Conservation (phyloP, 2,329 filamentous ascomycete species). For the Sporothrix phasma region DNA sequence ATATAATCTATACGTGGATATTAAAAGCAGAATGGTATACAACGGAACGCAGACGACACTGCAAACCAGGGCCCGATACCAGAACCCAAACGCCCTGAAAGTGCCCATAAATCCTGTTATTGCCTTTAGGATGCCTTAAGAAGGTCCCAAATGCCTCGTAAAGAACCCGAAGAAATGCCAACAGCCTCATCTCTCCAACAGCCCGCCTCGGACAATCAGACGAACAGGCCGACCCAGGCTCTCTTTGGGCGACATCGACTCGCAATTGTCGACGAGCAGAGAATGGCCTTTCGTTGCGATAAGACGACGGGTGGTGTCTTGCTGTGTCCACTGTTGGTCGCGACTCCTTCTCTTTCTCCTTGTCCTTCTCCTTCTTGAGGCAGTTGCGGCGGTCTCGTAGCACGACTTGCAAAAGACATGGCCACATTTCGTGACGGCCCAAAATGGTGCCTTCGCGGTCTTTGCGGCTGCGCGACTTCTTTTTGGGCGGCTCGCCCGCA, state of each 20-base stretch:
- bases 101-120: too few relatives aligned
- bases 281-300: slow-evolving; percentile 27
- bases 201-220: too few relatives aligned
- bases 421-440: slow-evolving; percentile 82
- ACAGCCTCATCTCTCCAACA: neutral
- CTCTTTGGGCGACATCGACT: slow-evolving; percentile 42
- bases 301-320: slow-evolving; percentile 25
- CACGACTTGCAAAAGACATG: slow-evolving; percentile 62
- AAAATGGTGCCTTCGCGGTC: slow-evolving; percentile 67
- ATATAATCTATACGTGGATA: too few relatives aligned
- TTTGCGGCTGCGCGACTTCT: slow-evolving; percentile 38
- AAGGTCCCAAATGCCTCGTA: too few relatives aligned
- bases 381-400: slow-evolving; percentile 46
- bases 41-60: neutral
- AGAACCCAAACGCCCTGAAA: neutral
- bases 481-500: slow-evolving; percentile 23
- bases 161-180: too few relatives aligned
- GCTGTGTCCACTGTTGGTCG: too few relatives aligned
- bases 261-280: slow-evolving; percentile 49
- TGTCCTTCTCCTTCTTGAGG: slow-evolving; percentile 28
- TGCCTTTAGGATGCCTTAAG: too few relatives aligned
- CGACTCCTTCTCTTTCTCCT: too few relatives aligned
- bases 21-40: neutral
- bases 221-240: slow-evolving; percentile 53
- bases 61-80: too few relatives aligned